Evolutionary conservation across 2,329 filamentous ascomycete genomes (phyloP).

Genomic region (Talaromyces sp.): DNA sequence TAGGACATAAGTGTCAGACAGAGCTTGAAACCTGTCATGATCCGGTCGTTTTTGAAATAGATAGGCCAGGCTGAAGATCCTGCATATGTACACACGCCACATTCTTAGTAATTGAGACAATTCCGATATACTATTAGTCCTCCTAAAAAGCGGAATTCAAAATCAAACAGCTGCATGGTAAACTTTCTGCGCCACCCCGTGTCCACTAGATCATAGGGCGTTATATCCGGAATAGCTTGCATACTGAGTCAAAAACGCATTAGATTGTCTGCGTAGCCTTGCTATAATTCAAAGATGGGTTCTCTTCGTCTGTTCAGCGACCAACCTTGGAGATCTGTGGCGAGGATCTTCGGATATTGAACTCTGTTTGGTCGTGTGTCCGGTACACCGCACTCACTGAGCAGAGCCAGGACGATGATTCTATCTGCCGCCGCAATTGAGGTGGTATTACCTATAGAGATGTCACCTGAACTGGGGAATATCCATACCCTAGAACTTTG

Average conservation of each 20-base stretch:
- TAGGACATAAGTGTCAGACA: not conserved
- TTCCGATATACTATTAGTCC: not conserved
- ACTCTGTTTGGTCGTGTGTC: not conserved
- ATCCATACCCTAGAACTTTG: not conserved
- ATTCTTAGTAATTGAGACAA: not conserved
- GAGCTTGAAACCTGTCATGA: not conserved
- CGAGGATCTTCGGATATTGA: not conserved
- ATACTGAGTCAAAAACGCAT: not conserved
- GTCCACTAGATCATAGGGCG: not conserved
- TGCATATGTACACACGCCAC: not conserved
- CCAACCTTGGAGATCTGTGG: not conserved
- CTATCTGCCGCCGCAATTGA: not conserved
- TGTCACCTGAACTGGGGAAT: not conserved
- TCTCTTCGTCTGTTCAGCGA: not conserved
- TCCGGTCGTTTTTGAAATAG: not conserved
- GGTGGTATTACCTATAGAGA: not conserved
- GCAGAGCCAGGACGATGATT: not conserved
- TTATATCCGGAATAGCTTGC: not conserved
- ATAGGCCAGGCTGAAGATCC: not conserved
- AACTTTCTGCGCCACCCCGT: not conserved
- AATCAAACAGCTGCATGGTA: not conserved
- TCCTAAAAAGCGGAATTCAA: not conserved
- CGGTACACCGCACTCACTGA: not conserved
- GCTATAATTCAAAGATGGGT: not conserved
- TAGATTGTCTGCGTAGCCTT: not conserved